Percentiles rank a stretch among this genome's conserved stretches.
Conservation (phyloP, 2,329 filamentous ascomycete genomes). For the Colletotrichum gloeosporioides region DNA sequence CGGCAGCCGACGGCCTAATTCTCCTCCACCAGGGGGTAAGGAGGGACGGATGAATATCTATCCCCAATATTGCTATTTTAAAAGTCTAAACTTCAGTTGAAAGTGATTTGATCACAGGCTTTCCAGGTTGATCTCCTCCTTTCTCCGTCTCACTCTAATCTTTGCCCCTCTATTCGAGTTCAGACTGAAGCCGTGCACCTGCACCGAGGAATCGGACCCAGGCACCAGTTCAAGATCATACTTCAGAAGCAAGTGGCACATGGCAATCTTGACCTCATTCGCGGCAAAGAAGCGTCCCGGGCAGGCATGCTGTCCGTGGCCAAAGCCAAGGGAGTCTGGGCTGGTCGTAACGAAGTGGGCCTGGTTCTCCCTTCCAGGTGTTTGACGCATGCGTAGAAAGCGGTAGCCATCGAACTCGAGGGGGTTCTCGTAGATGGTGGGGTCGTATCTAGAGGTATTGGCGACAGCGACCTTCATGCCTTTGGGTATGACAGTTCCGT, state of each 20-base stretch:
- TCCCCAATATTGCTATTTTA: not conserved
- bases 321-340: conserved; percentile 41
- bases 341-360: conserved; percentile 46
- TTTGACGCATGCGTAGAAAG: not conserved
- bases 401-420: not conserved
- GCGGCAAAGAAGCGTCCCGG: conserved; percentile 41
- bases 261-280: conserved; percentile 49
- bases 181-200: not conserved
- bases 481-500: not conserved
- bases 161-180: not conserved
- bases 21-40: not conserved
- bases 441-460: not conserved
- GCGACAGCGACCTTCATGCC: not conserved
- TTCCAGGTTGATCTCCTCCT: not conserved
- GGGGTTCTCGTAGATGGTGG: not conserved
- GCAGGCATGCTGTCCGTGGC: conserved; percentile 35
- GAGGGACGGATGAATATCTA: not conserved
- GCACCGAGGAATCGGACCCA: not conserved
- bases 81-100: not conserved
- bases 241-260: conserved; percentile 43
- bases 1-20: not conserved
- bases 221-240: conserved; percentile 33
- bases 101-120: not conserved
- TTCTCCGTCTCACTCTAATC: not conserved
- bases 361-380: not conserved